Conservation (phyloP, 1,284 basidiomycete genomes). For the Tylopilus sp. region DNA sequence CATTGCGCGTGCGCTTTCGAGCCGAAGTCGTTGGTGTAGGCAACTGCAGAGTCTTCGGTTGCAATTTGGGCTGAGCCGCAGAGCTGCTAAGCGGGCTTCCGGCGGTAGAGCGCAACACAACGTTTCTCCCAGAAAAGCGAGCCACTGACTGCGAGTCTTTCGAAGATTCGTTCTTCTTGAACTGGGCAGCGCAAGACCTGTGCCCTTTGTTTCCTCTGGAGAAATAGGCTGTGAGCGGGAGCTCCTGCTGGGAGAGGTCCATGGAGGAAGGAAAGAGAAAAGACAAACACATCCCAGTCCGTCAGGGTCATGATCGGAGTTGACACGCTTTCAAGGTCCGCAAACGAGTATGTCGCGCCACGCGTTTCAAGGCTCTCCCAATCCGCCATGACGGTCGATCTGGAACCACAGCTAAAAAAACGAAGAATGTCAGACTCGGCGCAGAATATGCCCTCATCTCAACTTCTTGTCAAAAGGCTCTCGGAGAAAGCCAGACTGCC, state of each 20-base stretch:
- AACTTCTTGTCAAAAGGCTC: conserved; percentile 82
- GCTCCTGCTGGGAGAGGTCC: conserved; percentile 35
- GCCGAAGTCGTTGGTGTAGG: conserved; percentile 23
- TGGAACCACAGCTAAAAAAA: conserved; percentile 48
- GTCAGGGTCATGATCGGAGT: conserved; percentile 33
- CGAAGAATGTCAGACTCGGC: conserved; percentile 48
- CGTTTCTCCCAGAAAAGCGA: conserved; percentile 11
- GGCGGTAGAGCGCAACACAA: not conserved
- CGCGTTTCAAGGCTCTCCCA: conserved; percentile 12
- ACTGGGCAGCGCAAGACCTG: not conserved
- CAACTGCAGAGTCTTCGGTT: conserved; percentile 15
- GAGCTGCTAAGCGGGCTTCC: conserved; percentile 1
- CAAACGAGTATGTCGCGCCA: conserved; percentile 28
- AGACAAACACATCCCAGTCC: no score
- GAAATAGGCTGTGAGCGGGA: conserved; percentile 31
- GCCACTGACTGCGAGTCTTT: conserved; percentile 2
- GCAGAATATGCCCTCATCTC: conserved; percentile 35
- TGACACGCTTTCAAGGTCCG: conserved; percentile 36
- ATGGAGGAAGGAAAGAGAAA: conserved; percentile 3
- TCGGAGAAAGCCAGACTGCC: conserved; percentile 83
- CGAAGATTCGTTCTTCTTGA: conserved; percentile 4
- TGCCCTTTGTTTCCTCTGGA: conserved; percentile 9
- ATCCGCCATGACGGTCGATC: conserved; percentile 27
- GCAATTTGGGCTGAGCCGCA: conserved; percentile 5
- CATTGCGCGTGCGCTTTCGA: conserved; percentile 16